Evolutionary conservation across 2,329 filamentous ascomycete species (phyloP).

Genomic region (Fusarium luffae): DNA sequence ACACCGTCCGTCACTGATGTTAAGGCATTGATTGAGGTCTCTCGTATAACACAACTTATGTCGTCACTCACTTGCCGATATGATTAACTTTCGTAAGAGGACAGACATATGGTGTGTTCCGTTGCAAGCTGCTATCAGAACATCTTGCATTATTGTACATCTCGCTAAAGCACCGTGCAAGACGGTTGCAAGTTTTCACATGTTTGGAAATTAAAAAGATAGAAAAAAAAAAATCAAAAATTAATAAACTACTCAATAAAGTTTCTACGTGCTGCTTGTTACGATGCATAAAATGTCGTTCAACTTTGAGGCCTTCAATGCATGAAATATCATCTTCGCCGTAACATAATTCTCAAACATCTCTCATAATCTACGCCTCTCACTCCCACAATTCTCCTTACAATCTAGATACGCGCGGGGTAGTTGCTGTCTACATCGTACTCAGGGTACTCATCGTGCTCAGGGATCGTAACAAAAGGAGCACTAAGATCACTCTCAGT

Average conservation of each 20-base stretch:
- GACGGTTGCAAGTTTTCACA: background rate
- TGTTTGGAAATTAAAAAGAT: background rate
- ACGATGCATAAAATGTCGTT: background rate
- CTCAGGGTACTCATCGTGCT: constrained; percentile 2
- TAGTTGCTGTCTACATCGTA: background rate
- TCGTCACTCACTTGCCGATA: background rate
- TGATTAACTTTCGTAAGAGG: background rate
- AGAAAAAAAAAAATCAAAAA: too few species aligned
- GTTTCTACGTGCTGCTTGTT: background rate
- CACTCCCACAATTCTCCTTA: background rate
- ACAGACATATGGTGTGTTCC: background rate
- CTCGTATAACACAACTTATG: background rate
- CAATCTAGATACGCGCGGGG: background rate
- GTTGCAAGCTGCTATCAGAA: background rate
- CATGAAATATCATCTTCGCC: background rate
- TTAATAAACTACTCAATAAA: background rate
- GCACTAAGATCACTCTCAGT: constrained; percentile 7
- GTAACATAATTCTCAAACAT: background rate
- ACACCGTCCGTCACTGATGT: background rate
- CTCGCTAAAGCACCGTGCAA: background rate
- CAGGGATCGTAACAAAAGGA: background rate
- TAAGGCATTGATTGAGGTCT: too few species aligned
- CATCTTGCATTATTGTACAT: background rate
- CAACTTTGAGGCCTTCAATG: background rate
- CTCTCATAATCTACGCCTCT: background rate